These are phyloP conservation scores for Kandelia obovata DNA, from an alignment of 345 rosid species.

Conservation along the genomic window DNA sequence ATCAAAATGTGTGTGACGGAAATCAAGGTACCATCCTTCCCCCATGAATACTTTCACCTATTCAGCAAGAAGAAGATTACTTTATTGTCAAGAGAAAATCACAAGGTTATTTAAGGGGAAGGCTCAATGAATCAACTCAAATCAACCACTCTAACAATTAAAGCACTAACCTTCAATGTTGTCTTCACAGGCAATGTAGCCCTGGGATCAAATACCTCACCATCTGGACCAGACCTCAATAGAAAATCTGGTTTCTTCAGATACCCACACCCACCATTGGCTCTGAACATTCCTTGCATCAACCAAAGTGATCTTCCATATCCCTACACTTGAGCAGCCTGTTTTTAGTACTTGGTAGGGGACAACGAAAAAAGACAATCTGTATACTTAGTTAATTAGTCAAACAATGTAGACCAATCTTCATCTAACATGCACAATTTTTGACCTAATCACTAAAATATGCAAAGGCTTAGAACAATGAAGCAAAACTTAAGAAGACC, in stretches of 20 bases:
- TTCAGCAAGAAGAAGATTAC: constrained; percentile 1
- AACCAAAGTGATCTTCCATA: constrained; percentile 78
- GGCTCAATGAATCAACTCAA: background rate
- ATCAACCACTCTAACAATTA: background rate
- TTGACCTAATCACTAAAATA: background rate
- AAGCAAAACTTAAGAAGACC: background rate
- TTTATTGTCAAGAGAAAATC: background rate
- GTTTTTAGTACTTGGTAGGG: background rate
- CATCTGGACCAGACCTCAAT: constrained; percentile 32
- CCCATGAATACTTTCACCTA: constrained; percentile 88
- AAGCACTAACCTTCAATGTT: constrained; percentile 61
- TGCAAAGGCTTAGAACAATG: no score
- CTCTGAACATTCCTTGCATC: constrained; percentile 95
- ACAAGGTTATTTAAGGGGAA: no score
- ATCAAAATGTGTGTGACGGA: constrained; percentile 73
- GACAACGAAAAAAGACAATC: background rate
- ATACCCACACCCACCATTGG: constrained; percentile 90
- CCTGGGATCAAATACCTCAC: constrained; percentile 62
- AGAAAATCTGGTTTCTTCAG: constrained; percentile 77
- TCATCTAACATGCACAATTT: background rate
- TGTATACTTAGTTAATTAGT: background rate
- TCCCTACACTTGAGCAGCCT: constrained; percentile 44
- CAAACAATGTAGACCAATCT: background rate
- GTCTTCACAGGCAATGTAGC: constrained; percentile 43
- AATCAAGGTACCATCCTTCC: constrained; percentile 82